Evolutionary conservation across 768 basidiomycete genomes (phyloP), one percentile per base, ranked within the genome.

Genomic region (Mycena polygramma): DNA sequence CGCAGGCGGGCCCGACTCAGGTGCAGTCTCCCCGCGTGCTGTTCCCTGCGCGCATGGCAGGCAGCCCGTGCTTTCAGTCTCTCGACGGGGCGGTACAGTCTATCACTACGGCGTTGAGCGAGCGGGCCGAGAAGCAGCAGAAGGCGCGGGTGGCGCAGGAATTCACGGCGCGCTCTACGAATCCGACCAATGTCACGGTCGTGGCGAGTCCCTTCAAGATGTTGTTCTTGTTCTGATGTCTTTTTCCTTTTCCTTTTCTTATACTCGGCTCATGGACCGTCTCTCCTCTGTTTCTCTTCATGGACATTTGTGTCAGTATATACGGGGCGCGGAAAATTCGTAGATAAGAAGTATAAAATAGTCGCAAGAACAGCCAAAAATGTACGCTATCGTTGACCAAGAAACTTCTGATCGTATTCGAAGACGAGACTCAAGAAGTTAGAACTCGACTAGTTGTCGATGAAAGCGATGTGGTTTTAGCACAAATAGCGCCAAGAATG

Each of bases 321-420:
- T 55, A 39, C 19, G 35, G 54, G 17, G 6, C 35, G 91, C 88
- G 73, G 36, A 55, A 37, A 36, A 11, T 92, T 90, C 30, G 83
- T 37, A 46, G 45, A 15, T 11, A 37, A 39, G 20, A 55, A 22
- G 35, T 37, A 55, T 10, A n/a, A 37, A 55, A 37, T n/a, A 54
- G 24, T 6, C 14, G 11, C 8, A 30, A 30, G 30, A 36, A 36
- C 30, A 54, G 35, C 30, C 15, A 15, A 54, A 54, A 54, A 54
- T 19, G 52, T 30, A 54, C 30, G 30, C 6, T 30, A 6, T 30
- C 30, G 30, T 3, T 30, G 30, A 30, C 30, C 30, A 30, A 83
- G 66, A 30, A 30, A 30, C 30, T 30, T 30, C 30, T 79, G 87
- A 30, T 30, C 30, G 30, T 30, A 6, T 30, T 30, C 30, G 30